Evolutionary conservation across 2,329 filamentous ascomycete genomes (phyloP), one percentile per base, ranked within the genome.

Genomic region (Amphichorda felina): DNA sequence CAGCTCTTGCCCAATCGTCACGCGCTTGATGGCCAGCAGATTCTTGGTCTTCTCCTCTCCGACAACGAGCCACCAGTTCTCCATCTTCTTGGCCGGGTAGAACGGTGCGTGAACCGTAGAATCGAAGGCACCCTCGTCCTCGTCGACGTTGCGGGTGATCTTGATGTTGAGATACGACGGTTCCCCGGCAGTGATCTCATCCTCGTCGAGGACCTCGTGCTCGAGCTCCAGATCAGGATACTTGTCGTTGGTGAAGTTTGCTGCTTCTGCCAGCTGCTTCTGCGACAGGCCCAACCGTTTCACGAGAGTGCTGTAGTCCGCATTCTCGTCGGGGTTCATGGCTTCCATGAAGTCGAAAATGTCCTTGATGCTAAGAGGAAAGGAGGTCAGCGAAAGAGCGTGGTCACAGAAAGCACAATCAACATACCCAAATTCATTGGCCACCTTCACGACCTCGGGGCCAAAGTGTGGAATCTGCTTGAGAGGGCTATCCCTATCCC

Each of bases 41-140:
- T 72, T 88, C 65, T 86, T 89, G 28, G 82, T 85, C 55, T 76
- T 82, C 62, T 95, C 87, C 48, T 96, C 88, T 21, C 88, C 89
- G 24, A 98, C 85, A 15, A 98, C 85, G 38, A 98, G 64, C 91
- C 91, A 98, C 88, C 88, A 98, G 54, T 91, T 94, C 69, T 98
- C 91, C 65, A 85, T 81, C 70, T 98, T 98, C 57, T 82, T 81
- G 34, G 59, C 68, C 1, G 91, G 88, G 55, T 91, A 98, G 68
- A 96, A 98, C 1, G 91, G 91, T 35, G 89, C 88, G 54, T 96
- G 88, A 2, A 96, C 93, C 2, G 79, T 80, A 2, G 81, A 74
- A 54, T 95, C 86, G 13, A 82, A 72, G 44, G 84, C 79, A 11
- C 43, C 44, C 10, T 67, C 65, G 36, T 76, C 74, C 36, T 79